Conservation (phyloP, 164 flowering plant genomes). For the Akebia trifoliata region DNA sequence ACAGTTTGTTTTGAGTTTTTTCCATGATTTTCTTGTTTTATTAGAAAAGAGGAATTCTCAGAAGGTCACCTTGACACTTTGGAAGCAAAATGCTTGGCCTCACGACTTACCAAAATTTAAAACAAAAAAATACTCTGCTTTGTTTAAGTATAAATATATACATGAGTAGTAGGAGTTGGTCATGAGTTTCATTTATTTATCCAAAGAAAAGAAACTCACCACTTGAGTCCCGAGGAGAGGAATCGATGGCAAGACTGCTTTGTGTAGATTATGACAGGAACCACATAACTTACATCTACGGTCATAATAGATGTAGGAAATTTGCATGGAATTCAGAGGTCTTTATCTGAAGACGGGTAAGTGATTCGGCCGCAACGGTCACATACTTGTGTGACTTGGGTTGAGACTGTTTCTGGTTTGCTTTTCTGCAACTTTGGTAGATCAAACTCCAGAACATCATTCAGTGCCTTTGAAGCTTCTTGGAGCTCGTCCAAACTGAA, state of each 20-base stretch:
- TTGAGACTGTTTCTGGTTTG: conserved; percentile 36
- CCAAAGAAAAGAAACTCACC: neutral
- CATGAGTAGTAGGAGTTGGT: neutral
- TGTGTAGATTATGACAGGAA: too few relatives aligned
- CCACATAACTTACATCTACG: too few relatives aligned
- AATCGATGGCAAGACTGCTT: neutral
- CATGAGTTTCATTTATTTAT: neutral
- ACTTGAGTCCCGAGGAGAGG: neutral
- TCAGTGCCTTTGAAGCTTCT: conserved; percentile 70
- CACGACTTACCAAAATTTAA: too few relatives aligned
- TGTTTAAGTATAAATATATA: neutral
- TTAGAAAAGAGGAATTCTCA: too few relatives aligned
- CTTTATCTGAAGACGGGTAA: conserved; percentile 24
- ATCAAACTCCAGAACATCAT: conserved; percentile 68
- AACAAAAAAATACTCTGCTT: too few relatives aligned
- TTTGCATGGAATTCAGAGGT: neutral
- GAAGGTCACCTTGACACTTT: too few relatives aligned
- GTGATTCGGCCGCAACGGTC: conserved; percentile 72
- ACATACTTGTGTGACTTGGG: conserved; percentile 35
- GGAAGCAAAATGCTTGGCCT: too few relatives aligned
- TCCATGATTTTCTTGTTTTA: too few relatives aligned
- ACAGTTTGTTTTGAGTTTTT: too few relatives aligned
- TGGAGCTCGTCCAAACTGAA: conserved; percentile 75
- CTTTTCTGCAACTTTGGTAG: conserved; percentile 59
- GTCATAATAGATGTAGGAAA: neutral